These are phyloP conservation scores for Pythium apleroticum DNA, from an alignment of 352 stramenopile species.

Conservation along the genomic window DNA sequence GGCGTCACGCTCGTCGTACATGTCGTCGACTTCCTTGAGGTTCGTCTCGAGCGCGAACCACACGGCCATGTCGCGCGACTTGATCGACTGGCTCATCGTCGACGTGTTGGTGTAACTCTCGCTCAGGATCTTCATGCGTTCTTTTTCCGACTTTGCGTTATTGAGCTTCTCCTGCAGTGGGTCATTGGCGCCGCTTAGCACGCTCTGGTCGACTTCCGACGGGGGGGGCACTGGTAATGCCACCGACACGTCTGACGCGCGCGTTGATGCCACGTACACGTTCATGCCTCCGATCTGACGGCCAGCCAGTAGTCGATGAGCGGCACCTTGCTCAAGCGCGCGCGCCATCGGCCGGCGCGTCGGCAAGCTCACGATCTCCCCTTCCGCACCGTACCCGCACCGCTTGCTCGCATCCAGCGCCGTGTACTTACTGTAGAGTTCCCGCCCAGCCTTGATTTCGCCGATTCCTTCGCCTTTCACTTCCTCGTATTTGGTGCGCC, in stretches of 20 bases:
- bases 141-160: slow-evolving; percentile 3
- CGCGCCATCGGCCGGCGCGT: no score
- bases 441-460: neutral
- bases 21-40: slow-evolving; percentile 13
- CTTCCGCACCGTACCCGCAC: no score
- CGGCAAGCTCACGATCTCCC: no score
- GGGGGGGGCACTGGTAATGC: neutral
- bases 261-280: neutral
- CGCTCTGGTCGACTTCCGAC: neutral
- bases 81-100: slow-evolving; percentile 16
- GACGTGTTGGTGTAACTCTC: slow-evolving; percentile 11
- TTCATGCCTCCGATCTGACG: neutral
- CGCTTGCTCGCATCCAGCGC: neutral
- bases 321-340: no score
- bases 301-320: no score
- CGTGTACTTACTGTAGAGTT: neutral
- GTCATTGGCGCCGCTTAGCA: neutral
- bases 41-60: slow-evolving; percentile 13
- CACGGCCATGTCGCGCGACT: slow-evolving; percentile 14
- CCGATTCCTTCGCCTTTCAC: neutral
- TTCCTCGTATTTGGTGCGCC: neutral
- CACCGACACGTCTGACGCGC: neutral
- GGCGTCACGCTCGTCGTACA: slow-evolving; percentile 12
- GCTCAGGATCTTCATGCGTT: slow-evolving; percentile 11
- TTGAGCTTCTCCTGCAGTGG: slow-evolving; percentile 11